phyloP scores from a whole-genome alignment of 345 rosid species.

The Camelina neglecta region DNA sequence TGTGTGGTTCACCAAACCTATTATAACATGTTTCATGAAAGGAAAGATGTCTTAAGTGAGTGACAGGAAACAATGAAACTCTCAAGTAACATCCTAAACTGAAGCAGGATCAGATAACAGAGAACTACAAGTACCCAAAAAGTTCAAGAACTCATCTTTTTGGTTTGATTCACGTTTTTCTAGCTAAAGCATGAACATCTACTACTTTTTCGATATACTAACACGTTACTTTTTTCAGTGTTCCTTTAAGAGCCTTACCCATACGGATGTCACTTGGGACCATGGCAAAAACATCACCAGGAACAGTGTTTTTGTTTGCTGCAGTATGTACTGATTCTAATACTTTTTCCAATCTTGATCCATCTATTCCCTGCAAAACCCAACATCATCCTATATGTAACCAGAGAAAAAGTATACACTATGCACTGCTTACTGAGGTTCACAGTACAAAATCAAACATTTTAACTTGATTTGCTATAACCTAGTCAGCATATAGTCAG shows the following conservation, averaged over 20 bases:
- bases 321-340: conserved; percentile 89
- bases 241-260: conserved; percentile 57
- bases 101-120: background rate
- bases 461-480: background rate
- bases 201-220: conserved; percentile 6
- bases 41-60: background rate
- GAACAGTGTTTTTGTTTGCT: conserved; percentile 93
- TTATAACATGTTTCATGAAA: background rate
- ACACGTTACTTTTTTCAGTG: conserved; percentile 3
- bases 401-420: background rate
- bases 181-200: conserved; percentile 4
- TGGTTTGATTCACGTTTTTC: background rate
- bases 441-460: background rate
- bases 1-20: conserved; percentile 15
- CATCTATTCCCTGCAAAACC: conserved; percentile 78
- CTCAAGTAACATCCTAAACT: background rate
- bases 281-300: conserved; percentile 98
- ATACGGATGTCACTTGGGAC: conserved; percentile 97
- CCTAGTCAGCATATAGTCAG: background rate
- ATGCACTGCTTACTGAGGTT: conserved; percentile 11
- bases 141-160: too few species aligned
- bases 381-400: background rate
- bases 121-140: too few species aligned
- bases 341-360: conserved; percentile 95
- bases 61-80: background rate